Evolutionary conservation across 2,329 filamentous ascomycete genomes (phyloP), one percentile per base, ranked within the genome.

Genomic region (Aureobasidium sp.): DNA sequence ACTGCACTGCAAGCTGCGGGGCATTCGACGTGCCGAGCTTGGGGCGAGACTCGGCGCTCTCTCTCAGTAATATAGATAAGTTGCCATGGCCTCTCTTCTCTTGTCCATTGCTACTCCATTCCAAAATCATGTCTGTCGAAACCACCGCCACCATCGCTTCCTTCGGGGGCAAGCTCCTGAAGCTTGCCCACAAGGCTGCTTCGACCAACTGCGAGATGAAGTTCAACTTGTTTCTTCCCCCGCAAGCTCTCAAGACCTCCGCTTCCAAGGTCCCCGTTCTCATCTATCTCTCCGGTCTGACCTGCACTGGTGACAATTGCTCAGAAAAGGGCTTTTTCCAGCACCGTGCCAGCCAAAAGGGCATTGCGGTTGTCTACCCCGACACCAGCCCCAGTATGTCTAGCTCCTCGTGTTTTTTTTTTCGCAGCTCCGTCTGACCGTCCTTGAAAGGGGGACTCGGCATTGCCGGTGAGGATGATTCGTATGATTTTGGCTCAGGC

Each of bases 151-250:
- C 86, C 58, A 95, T 97, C 71, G 79, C 84, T 75, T 88, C 84
- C 69, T 97, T 96, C 68, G 91, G 90, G 68, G 93, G 93, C 68
- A 90, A 90, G 73, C 85, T 98, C 56, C 81, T 95, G 63, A 97
- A 98, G 78, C 87, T 98, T 57, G 83, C 85, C 63, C 93, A 98
- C 79, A 61, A 68, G 58, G 66, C 90, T 53, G 74, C 79, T 60
- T 79, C 81, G 57, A 95, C 89, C 54, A 82, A 81, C 63, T 95
- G 89, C 61, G 83, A 90, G 64, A 98, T 97, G 91, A 82, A 81
- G 67, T 81, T 97, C 66, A 95, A 94, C 74, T 79, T 98, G 63
- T 98, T 88, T 75, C 79, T 98, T 3, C 93, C 93, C 21, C 83
- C 88, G 2, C 77, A 84, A 63, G 81, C 87, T 53, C 71, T 78